Conservation (phyloP, 331 rosid species). For the Quercus lobata region DNA sequence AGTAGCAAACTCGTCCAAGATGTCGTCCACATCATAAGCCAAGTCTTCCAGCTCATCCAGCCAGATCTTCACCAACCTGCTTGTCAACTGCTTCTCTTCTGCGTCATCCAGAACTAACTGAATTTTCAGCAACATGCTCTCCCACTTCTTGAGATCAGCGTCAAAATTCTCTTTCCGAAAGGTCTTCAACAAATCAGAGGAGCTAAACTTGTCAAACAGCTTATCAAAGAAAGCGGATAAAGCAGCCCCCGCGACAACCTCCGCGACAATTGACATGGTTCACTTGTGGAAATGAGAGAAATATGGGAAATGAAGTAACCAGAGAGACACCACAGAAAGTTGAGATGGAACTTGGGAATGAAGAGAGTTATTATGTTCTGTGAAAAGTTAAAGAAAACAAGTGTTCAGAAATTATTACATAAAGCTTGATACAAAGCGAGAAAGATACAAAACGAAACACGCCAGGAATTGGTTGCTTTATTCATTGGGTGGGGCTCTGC, state of each 20-base stretch:
- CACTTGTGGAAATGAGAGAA: too few relatives aligned
- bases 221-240: background rate
- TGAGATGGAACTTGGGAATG: too few relatives aligned
- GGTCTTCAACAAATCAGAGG: constrained; percentile 4
- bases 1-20: constrained; percentile 15
- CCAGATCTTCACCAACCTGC: constrained; percentile 23
- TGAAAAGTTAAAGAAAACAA: too few relatives aligned
- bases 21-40: constrained; percentile 31
- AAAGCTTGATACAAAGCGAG: too few relatives aligned
- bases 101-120: constrained; percentile 25
- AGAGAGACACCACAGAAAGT: too few relatives aligned
- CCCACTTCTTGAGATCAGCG: constrained; percentile 9
- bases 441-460: too few relatives aligned
- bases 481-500: too few relatives aligned
- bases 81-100: constrained; percentile 25
- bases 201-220: background rate
- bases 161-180: background rate
- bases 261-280: background rate
- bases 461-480: too few relatives aligned
- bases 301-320: background rate
- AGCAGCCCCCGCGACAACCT: background rate
- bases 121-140: background rate
- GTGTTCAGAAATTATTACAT: too few relatives aligned
- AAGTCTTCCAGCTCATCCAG: constrained; percentile 35
- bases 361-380: too few relatives aligned